phyloP scores from a whole-genome alignment of 179 eudicot genomes.

The Beta macrorhiza region DNA sequence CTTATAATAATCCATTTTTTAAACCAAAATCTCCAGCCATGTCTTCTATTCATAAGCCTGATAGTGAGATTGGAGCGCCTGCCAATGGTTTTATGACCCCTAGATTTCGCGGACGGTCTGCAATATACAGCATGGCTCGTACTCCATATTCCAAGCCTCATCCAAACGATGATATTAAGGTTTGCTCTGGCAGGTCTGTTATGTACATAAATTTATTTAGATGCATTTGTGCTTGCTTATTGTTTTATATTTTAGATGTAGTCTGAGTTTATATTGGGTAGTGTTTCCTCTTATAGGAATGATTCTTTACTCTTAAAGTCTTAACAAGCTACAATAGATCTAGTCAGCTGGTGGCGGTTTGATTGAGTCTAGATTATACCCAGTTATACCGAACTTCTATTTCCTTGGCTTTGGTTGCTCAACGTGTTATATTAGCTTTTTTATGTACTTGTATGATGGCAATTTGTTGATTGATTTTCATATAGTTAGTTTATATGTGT shows the following conservation, averaged over 20 bases:
- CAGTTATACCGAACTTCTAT: too few species aligned
- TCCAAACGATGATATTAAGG: slow-evolving; percentile 43
- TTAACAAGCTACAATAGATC: too few species aligned
- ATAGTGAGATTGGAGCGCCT: slow-evolving; percentile 31
- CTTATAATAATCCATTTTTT: slow-evolving; percentile 30
- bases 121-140: slow-evolving; percentile 85
- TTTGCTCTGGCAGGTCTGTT: slow-evolving; percentile 19
- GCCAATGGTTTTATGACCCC: slow-evolving; percentile 64
- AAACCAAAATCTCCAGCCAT: slow-evolving; percentile 36
- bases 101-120: slow-evolving; percentile 78
- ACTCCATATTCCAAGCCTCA: slow-evolving; percentile 66
- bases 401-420: too few species aligned
- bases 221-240: not conserved
- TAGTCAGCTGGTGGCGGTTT: too few species aligned
- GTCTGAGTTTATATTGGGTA: slow-evolving; percentile 10
- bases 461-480: too few species aligned
- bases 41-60: slow-evolving; percentile 35
- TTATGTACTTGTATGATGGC: too few species aligned
- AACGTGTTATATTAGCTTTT: too few species aligned
- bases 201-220: not conserved
- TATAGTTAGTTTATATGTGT: too few species aligned
- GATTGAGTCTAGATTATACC: too few species aligned
- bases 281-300: too few species aligned
- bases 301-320: too few species aligned
- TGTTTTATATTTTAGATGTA: slow-evolving; percentile 14